Conservation (phyloP, 2,329 filamentous ascomycete species). For the Alternaria angustiovoidea region DNA sequence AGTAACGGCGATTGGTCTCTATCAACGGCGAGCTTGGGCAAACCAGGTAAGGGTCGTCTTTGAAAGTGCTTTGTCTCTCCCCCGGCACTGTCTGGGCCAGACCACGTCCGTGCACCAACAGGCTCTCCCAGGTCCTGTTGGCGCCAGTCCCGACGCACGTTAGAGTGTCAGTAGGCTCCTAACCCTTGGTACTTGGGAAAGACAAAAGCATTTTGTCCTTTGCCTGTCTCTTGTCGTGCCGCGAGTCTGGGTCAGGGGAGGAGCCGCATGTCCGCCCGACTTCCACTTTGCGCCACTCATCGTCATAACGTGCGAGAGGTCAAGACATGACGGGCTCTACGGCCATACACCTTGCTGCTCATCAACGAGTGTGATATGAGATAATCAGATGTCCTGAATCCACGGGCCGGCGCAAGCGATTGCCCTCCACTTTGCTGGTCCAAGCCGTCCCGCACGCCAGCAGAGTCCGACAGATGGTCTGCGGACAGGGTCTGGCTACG, state of each 20-base stretch:
- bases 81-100: conserved; percentile 42
- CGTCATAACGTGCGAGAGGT: conserved; percentile 4
- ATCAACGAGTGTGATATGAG: conserved; percentile 23
- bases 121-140: conserved; percentile 36
- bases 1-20: conserved; percentile 28
- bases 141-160: conserved; percentile 48
- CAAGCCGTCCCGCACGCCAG: conserved; percentile 52
- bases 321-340: conserved; percentile 13
- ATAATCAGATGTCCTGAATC: conserved; percentile 21
- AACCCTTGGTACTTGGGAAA: conserved; percentile 47
- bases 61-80: conserved; percentile 44
- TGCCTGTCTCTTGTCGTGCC: conserved; percentile 43
- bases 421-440: conserved; percentile 47
- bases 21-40: conserved; percentile 33
- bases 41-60: conserved; percentile 29
- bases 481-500: conserved; percentile 45
- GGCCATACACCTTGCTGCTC: conserved; percentile 13
- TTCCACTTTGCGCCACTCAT: conserved; percentile 15
- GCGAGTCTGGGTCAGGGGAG: conserved; percentile 45
- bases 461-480: conserved; percentile 46
- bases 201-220: conserved; percentile 34
- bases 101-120: conserved; percentile 43
- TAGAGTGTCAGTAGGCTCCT: conserved; percentile 35
- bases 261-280: conserved; percentile 40
- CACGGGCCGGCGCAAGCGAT: conserved; percentile 49